Conservation (phyloP, 306 rosid genomes). For the Oxytropis ochrocephala region DNA sequence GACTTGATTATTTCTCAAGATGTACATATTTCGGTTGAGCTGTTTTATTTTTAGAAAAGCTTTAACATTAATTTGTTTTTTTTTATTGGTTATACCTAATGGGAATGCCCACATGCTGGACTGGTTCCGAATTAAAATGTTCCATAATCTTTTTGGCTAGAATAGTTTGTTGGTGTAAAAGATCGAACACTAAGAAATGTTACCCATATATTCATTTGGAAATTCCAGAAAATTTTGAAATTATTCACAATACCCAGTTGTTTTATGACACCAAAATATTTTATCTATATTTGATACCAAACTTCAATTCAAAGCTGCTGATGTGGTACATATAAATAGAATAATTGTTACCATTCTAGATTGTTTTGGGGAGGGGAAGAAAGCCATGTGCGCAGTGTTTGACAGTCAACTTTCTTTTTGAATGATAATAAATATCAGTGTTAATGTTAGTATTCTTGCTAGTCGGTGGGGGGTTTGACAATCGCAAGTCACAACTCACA, state of each 20-base stretch:
- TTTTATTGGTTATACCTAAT: not conserved
- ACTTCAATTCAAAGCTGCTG: not conserved
- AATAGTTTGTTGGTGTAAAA: not conserved
- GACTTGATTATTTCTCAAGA: not conserved
- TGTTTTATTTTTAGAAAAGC: not conserved
- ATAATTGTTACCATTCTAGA: not conserved
- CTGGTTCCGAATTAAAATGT: not conserved
- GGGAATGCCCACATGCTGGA: not conserved
- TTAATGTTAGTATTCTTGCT: too few species aligned
- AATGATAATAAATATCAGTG: too few species aligned
- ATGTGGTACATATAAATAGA: not conserved
- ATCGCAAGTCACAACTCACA: too few species aligned
- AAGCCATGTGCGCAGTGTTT: too few species aligned
- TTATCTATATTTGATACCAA: not conserved
- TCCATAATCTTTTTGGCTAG: not conserved
- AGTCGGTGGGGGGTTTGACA: too few species aligned
- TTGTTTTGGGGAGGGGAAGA: not conserved
- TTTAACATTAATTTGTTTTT: not conserved
- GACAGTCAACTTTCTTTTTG: too few species aligned
- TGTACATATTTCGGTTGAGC: conserved; percentile 2
- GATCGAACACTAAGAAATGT: not conserved
- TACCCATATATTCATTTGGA: not conserved
- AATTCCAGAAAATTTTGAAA: not conserved
- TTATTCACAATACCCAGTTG: not conserved
- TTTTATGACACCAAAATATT: not conserved